Evolutionary conservation across 2,329 filamentous ascomycete genomes (phyloP).

Genomic region (Cucurbitaria berberidis): DNA sequence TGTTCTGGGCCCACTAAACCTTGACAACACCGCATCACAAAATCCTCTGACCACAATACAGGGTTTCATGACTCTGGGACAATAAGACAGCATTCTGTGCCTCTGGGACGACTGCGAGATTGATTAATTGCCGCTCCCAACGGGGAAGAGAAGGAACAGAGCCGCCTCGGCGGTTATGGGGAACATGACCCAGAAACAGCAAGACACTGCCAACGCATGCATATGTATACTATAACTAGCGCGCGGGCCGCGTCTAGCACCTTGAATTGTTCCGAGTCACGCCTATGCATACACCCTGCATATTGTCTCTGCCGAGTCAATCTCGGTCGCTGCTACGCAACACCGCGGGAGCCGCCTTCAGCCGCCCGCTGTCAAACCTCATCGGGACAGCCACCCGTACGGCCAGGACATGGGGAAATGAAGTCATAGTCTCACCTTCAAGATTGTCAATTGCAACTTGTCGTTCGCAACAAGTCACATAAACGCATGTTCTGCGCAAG

Average conservation of each 20-base stretch:
- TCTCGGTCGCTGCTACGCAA: not conserved
- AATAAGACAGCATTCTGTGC: not conserved
- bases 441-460: not conserved
- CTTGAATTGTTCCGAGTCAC: conserved; percentile 2
- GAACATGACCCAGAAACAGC: not conserved
- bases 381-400: not conserved
- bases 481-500: not conserved
- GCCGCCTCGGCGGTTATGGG: not conserved
- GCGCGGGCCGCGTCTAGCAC: conserved; percentile 3
- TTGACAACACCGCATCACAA: not conserved
- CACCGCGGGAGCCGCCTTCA: not conserved
- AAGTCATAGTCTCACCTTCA: not conserved
- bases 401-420: not conserved
- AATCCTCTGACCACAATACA: not conserved
- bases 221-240: conserved; percentile 1
- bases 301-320: not conserved
- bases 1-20: not conserved
- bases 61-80: not conserved
- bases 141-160: not conserved
- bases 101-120: not conserved
- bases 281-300: not conserved
- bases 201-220: conserved; percentile 4
- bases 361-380: not conserved
- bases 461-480: not conserved
- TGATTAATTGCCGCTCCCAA: not conserved